A percentile compares a stretch with the other conserved stretches of the same genome.
These are phyloP conservation scores for Rhynchosporium secalis DNA, from an alignment of 2,329 filamentous ascomycete species.

Conservation along the genomic window DNA sequence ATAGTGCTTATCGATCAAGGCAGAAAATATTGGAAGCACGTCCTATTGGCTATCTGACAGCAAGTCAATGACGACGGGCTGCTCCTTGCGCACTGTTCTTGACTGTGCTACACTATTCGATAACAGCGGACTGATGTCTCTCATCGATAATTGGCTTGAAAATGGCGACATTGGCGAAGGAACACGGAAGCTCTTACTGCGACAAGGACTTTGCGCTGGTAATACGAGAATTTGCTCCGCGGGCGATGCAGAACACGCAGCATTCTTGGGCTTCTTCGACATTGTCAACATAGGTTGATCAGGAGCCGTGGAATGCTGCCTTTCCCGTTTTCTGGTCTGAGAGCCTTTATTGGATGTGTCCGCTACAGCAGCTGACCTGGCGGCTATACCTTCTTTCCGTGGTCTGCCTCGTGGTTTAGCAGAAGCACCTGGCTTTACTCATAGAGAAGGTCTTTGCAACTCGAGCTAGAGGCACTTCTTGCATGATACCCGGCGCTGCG, in stretches of 20 bases:
- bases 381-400: background rate
- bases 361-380: background rate
- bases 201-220: too few species aligned
- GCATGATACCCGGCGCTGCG: background rate
- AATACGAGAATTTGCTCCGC: too few species aligned
- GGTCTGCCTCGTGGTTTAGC: background rate
- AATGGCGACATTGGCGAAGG: too few species aligned
- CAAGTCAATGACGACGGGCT: background rate
- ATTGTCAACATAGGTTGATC: background rate
- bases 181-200: too few species aligned
- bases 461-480: background rate
- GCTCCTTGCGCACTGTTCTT: too few species aligned
- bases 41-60: background rate
- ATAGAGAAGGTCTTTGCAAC: background rate
- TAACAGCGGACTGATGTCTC: too few species aligned
- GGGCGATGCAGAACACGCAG: background rate
- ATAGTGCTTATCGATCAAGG: too few species aligned
- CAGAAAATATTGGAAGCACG: too few species aligned
- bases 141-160: too few species aligned
- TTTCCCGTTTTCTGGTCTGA: background rate
- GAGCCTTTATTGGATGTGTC: background rate
- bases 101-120: too few species aligned
- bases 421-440: background rate
- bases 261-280: background rate
- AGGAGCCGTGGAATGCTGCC: background rate